phyloP scores from a whole-genome alignment of 768 basidiomycete genomes.

The Termitomyces sp. region DNA sequence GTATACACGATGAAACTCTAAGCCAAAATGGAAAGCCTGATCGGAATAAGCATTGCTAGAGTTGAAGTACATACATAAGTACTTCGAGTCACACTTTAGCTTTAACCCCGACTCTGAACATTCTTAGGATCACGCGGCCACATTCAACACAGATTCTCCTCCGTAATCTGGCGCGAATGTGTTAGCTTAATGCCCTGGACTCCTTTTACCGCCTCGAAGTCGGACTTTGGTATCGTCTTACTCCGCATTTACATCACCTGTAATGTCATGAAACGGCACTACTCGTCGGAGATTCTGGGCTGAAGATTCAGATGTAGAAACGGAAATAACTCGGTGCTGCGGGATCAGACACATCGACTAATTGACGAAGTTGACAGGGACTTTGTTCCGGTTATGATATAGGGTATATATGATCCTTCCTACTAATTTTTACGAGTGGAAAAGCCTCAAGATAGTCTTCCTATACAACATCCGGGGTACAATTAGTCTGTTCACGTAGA shows the following conservation, averaged over 20 bases:
- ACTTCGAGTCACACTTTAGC: too few species aligned
- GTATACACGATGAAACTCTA: slow-evolving; percentile 9
- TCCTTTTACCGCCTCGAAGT: background rate
- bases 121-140: too few species aligned
- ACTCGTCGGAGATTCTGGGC: background rate
- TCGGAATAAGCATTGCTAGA: background rate
- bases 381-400: background rate
- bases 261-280: background rate
- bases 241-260: too few species aligned
- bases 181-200: background rate
- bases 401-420: background rate
- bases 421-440: background rate
- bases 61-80: background rate
- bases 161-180: background rate
- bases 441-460: background rate
- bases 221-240: background rate
- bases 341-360: too few species aligned
- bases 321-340: background rate
- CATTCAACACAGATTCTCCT: slow-evolving; percentile 26
- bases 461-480: background rate
- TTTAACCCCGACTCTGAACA: background rate
- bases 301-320: too few species aligned
- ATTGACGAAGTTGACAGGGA: too few species aligned
- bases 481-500: background rate
- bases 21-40: background rate